Base-by-base conservation (phyloP, 768 basidiomycete species). In the Cystofilobasidium bisporidii region DNA sequence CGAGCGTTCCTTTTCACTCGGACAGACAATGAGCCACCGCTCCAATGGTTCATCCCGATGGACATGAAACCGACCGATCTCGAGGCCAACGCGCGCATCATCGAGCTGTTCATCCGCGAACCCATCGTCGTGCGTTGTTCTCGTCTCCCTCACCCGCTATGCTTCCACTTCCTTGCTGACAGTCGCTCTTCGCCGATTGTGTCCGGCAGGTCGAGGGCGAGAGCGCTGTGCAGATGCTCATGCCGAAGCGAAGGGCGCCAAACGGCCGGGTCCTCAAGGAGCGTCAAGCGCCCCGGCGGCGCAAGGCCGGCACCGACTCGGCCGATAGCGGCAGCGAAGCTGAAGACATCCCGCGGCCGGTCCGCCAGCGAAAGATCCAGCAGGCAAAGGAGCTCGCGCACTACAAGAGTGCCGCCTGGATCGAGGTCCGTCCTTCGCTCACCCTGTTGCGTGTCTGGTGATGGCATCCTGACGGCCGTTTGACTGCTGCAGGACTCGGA, bases 381-480 rank as follows among this genome's bases (percentile, higher is more conserved):
- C 65, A 74, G 63, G 24, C 55, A 38, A 58, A 48, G 48, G n/a
- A 50, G 48, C 40, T 69, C 59, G 59, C 47, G 32, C 58, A 55
- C 40, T 50, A 36, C 20, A 64, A 40, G n/a, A 24, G 32, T 22
- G 33, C 24, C 30, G 65, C 32, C 63, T 62, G 30, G 30, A 28
- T 22, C 53, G 47, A 57, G 26, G 58, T 73, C 71, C 76, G 73
- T 71, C n/a, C n/a, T n/a, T n/a, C n/a, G n/a, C n/a, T n/a, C n/a
- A n/a, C n/a, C n/a, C n/a, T n/a, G n/a, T n/a, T n/a, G n/a, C n/a
- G n/a, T n/a, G n/a, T n/a, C n/a, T n/a, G n/a, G n/a, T n/a, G n/a
- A n/a, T n/a, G n/a, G n/a, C 92, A 88, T 81, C 91, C 91, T 76
- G 89, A 87, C 10, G 90, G 89, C 14, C 87, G 89, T 76, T 89